Evolutionary conservation across 345 rosid species (phyloP), one percentile per base, ranked within the genome.

Genomic region (Anastatica hierochuntica): DNA sequence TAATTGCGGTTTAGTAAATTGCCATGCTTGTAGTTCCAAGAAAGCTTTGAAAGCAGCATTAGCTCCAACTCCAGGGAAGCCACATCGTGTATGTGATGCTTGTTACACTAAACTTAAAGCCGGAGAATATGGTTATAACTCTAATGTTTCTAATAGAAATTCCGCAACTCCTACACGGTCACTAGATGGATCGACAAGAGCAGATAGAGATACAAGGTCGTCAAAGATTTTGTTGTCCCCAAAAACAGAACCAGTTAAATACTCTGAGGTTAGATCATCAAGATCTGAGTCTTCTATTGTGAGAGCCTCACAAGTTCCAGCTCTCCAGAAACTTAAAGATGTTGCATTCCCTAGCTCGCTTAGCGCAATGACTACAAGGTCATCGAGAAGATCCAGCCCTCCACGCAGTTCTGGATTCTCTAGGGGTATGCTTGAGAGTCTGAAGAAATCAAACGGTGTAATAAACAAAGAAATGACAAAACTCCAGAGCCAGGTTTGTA

Each of bases 51-150:
- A 70, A 71, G 96, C 98, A 26, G 96, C 98, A 64, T 65, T 92
- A 63, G 98, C 98, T 56, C 96, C 98, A 44, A 92, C 98, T 49
- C 96, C 98, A 1, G 94, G 96, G 37, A 92, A 88, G 58, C 98
- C 98, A 0, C 96, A 88, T 60, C 90, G 98, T 0, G 98, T 92
- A 17, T 92, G 96, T 21, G 98, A 88, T 59, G 70, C 94, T 4
- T 92, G 98, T 63, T 84, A 75, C 56, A 54, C 73, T 15, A 92
- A 92, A 67, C 83, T 92, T 39, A 92, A 92, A 77, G 78, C 94
- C 31, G 76, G 81, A 0, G 98, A 92, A 20, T 54, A 80, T 10
- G 78, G 88, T 54, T 75, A 49, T 61, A 39, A 16, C 20, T 43
- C 76, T 14, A 71, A 29, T 31, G 36, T 8, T 45, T 45, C 57